These are phyloP conservation scores for Draba incana DNA, from an alignment of 345 rosid species.

Conservation along the genomic window DNA sequence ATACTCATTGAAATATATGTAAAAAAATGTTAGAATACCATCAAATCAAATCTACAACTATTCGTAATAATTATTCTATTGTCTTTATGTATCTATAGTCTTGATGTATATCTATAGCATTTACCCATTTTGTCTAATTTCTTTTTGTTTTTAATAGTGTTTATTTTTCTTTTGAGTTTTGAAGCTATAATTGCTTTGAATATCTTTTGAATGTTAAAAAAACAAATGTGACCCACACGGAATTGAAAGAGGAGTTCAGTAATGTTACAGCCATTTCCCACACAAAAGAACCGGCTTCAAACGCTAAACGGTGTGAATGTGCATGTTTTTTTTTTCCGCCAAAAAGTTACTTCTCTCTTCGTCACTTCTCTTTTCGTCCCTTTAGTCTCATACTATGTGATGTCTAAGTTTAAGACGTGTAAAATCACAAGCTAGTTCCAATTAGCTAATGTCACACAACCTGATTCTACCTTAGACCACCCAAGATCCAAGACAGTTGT, in stretches of 20 bases:
- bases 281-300: constrained; percentile 17
- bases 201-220: not conserved
- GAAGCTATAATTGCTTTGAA: constrained; percentile 31
- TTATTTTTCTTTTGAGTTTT: not conserved
- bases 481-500: not conserved
- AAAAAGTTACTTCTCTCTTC: constrained; percentile 11
- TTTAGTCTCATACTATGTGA: not conserved
- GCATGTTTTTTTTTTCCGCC: not conserved
- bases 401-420: not conserved
- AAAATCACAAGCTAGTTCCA: constrained; percentile 3
- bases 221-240: constrained; percentile 39
- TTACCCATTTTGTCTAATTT: constrained; percentile 8
- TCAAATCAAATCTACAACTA: no score
- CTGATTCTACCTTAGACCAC: constrained; percentile 1
- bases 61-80: no score
- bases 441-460: constrained; percentile 4
- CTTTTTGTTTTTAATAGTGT: not conserved
- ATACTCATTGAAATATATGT: no score
- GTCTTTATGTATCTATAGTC: no score
- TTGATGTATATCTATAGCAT: not conserved
- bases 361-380: constrained; percentile 1
- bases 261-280: constrained; percentile 34
- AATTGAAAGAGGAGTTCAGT: constrained; percentile 12
- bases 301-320: constrained; percentile 35
- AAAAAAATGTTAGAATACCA: no score